Evolutionary conservation across 1,284 basidiomycete genomes (phyloP), one percentile per base, ranked within the genome.

Genomic region (Porodaedalea pini): DNA sequence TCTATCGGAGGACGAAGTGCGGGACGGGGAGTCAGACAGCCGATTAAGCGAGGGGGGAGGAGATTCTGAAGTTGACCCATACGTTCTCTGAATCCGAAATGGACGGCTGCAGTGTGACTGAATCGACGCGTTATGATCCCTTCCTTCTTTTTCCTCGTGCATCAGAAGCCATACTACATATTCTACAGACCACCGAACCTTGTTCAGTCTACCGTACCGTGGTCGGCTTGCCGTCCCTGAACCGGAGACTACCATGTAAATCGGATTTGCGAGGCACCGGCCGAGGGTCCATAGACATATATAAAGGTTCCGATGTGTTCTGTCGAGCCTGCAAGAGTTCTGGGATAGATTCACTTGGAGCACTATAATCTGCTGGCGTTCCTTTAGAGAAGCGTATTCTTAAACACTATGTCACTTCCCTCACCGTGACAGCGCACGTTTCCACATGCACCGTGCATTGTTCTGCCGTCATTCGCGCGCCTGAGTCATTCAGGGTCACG

Each of bases 21-120:
- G 55, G 73, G 75, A 59, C 74, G 82, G 56, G 83, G 83, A 23
- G 75, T 83, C 47, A 79, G 82, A 63, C 88, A 90, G 63, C 88
- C 87, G 5, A 73, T 90, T 58, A 88, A 84, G 70, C 79, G 88
- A 63, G 84, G 84, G 37, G 85, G 81, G 23, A 86, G 80, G 67
- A 78, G 83, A 59, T 90, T 90, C 72, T 89, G 72, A 78, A 55
- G 37, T n/a, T 11, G 15, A 17, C 23, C 27, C 23, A 44, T 44
- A 6, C 17, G 17, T 23, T 44, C 41, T 19, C 17, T 23, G 41
- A 34, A 34, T 34, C 32, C 32, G 13, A 34, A 34, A 6, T 34
- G 32, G 6, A 34, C 32, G 6, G 23, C 23, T 6, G 10, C 10
- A 6, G 10, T 44, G 41, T 17, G n/a, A n/a, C n/a, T n/a, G n/a